These are phyloP conservation scores for Luffa acutangula DNA, from an alignment of 306 rosid species.

Conservation along the genomic window DNA sequence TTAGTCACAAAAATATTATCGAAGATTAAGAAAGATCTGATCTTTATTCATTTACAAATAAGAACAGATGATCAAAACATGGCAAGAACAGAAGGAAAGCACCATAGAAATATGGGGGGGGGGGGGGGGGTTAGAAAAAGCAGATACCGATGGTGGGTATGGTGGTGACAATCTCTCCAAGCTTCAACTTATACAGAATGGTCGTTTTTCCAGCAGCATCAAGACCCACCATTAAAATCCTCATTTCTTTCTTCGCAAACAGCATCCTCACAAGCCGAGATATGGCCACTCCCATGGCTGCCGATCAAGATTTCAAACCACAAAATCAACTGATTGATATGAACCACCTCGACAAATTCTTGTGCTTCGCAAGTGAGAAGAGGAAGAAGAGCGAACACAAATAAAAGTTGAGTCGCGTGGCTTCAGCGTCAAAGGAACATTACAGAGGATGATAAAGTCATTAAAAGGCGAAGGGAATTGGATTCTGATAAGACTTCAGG, in stretches of 20 bases:
- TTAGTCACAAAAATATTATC: background rate
- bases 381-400: background rate
- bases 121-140: background rate
- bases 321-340: background rate
- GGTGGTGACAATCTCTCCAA: conserved; percentile 56
- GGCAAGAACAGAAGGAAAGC: background rate
- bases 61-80: background rate
- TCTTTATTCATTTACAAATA: background rate
- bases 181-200: conserved; percentile 72
- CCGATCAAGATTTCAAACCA: conserved; percentile 2
- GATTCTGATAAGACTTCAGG: background rate
- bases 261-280: conserved; percentile 54
- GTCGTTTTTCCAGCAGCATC: conserved; percentile 8
- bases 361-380: background rate
- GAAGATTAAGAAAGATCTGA: background rate
- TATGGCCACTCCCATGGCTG: conserved; percentile 53
- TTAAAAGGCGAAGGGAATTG: background rate
- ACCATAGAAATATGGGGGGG: background rate
- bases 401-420: background rate
- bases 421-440: background rate
- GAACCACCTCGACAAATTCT: background rate
- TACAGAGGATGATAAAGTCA: background rate
- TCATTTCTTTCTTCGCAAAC: conserved; percentile 79
- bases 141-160: conserved; percentile 75
- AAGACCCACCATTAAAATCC: conserved; percentile 85